Percentiles rank a stretch among this genome's conserved stretches.
These are phyloP conservation scores for Penicillium argentinense DNA, from an alignment of 495 filamentous ascomycete genomes.

Conservation along the genomic window DNA sequence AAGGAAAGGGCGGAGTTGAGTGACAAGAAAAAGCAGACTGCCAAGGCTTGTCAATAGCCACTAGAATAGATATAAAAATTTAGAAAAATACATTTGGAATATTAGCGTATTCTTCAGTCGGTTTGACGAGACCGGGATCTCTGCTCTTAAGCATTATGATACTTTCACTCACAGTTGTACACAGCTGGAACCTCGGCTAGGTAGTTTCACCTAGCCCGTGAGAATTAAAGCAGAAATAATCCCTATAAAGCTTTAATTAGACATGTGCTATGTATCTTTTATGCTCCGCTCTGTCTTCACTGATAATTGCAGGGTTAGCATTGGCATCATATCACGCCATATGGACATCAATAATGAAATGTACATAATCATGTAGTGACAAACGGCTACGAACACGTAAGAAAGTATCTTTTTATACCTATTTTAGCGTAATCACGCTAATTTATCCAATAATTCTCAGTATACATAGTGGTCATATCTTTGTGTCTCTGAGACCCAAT, in stretches of 20 bases:
- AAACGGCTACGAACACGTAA: neutral
- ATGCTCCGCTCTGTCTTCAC: too few species aligned
- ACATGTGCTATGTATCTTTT: too few species aligned
- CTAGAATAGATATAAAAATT: neutral
- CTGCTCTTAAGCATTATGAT: too few species aligned
- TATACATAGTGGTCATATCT: too few species aligned
- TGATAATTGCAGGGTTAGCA: neutral
- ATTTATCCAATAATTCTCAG: too few species aligned
- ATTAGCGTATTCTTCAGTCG: too few species aligned
- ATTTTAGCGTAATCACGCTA: neutral
- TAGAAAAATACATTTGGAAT: too few species aligned
- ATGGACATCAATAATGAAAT: neutral
- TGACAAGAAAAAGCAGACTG: slow-evolving; percentile 5
- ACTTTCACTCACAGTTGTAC: too few species aligned
- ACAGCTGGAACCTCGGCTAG: neutral
- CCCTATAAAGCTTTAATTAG: too few species aligned
- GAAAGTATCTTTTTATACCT: neutral
- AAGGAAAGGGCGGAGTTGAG: slow-evolving; percentile 33
- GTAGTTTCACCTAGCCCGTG: neutral
- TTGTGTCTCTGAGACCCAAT: too few species aligned
- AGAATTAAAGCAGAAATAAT: too few species aligned
- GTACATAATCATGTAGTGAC: neutral
- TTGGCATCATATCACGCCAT: slow-evolving; percentile 8
- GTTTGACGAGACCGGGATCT: too few species aligned
- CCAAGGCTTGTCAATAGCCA: neutral